These are phyloP conservation scores for Phytophthora sp. DNA, from an alignment of 352 stramenopile genomes.

Conservation along the genomic window DNA sequence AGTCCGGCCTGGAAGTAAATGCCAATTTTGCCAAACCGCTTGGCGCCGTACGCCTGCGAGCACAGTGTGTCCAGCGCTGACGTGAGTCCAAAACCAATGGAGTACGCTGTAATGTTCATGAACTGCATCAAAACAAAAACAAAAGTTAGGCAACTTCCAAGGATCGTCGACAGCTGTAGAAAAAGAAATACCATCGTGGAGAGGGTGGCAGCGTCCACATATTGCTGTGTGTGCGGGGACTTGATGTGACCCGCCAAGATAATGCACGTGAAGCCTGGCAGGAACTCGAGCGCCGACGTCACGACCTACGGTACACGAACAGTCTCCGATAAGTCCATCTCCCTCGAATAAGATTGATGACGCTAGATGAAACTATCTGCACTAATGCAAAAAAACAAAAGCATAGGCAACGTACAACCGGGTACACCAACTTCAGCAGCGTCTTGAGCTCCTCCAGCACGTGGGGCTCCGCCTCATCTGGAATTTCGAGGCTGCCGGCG, in stretches of 20 bases:
- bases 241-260: constrained; percentile 69
- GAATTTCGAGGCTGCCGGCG: constrained; percentile 1
- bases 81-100: constrained; percentile 64
- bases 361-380: neutral
- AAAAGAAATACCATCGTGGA: constrained; percentile 57
- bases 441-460: constrained; percentile 43
- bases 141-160: neutral
- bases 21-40: constrained; percentile 68
- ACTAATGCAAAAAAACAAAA: neutral
- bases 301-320: constrained; percentile 21
- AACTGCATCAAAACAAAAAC: constrained; percentile 37
- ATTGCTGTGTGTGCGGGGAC: constrained; percentile 58
- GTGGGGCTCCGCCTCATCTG: constrained; percentile 32
- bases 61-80: constrained; percentile 84
- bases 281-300: constrained; percentile 56
- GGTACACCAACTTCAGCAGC: constrained; percentile 54
- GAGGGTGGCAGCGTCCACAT: constrained; percentile 59
- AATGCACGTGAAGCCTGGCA: constrained; percentile 58
- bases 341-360: neutral
- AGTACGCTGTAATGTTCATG: constrained; percentile 72
- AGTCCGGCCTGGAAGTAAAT: constrained; percentile 78
- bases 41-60: constrained; percentile 68
- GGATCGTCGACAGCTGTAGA: neutral
- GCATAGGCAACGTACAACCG: constrained; percentile 30
- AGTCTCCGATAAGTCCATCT: neutral